Percentiles rank a stretch among this genome's conserved stretches.
phyloP scores from a whole-genome alignment of 768 basidiomycete species.

The Termitomyces titanicus region DNA sequence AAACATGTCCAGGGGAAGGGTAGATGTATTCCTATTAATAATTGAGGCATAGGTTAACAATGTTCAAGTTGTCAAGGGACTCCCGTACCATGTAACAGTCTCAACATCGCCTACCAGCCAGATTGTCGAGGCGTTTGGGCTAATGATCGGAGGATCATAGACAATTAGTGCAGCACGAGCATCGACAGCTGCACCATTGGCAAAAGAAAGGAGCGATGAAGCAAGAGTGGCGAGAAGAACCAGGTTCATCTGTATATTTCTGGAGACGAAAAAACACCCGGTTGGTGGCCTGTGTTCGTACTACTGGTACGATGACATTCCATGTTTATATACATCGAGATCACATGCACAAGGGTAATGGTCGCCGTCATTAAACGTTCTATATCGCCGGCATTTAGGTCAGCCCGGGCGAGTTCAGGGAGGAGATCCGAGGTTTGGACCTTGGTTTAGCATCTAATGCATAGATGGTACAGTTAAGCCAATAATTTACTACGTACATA shows the following conservation, averaged over 20 bases:
- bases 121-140: conserved; percentile 20
- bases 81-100: conserved; percentile 27
- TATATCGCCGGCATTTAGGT: no score
- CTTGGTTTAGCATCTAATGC: no score
- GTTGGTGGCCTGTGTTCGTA: neutral
- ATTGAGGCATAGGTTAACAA: neutral
- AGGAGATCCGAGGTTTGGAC: no score
- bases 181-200: conserved; percentile 12
- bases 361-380: no score
- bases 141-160: conserved; percentile 24
- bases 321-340: neutral
- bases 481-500: no score
- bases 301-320: neutral
- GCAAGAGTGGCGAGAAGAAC: conserved; percentile 17
- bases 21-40: conserved; percentile 32
- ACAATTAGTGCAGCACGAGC: conserved; percentile 22
- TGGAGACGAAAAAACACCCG: neutral
- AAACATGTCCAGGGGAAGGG: conserved; percentile 33
- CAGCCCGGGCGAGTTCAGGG: no score
- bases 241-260: conserved; percentile 10
- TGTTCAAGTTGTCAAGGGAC: neutral
- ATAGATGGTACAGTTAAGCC: no score
- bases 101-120: conserved; percentile 24
- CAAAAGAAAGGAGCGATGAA: conserved; percentile 19
- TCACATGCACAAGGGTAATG: no score